Percentiles rank a stretch among this genome's conserved stretches.
Conservation (phyloP, 768 basidiomycete genomes). For the Leccinellum albellum region DNA sequence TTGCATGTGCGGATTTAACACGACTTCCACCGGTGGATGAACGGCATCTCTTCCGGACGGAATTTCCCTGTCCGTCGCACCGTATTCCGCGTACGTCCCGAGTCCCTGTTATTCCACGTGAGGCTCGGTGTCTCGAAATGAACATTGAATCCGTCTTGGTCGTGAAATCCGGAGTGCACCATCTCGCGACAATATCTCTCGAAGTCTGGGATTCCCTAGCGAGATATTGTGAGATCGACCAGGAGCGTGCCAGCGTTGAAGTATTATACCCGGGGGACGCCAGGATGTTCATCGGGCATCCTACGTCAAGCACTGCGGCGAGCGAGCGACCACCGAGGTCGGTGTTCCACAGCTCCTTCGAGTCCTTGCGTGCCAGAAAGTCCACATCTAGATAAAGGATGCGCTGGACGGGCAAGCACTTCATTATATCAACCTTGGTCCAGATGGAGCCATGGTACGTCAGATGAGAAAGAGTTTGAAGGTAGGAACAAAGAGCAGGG, state of each 20-base stretch:
- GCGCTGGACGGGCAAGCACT: slow-evolving; percentile 45
- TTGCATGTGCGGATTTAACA: slow-evolving; percentile 50
- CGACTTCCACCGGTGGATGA: slow-evolving; percentile 41
- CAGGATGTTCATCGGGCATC: slow-evolving; percentile 43
- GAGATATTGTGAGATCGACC: slow-evolving; percentile 42
- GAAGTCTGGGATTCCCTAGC: slow-evolving; percentile 29
- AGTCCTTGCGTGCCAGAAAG: slow-evolving; percentile 39
- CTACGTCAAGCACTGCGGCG: slow-evolving; percentile 47
- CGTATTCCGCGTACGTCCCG: slow-evolving; percentile 45
- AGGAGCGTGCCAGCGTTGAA: slow-evolving; percentile 57
- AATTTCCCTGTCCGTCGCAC: slow-evolving; percentile 28
- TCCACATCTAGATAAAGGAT: slow-evolving; percentile 55
- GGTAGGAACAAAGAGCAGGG: slow-evolving; percentile 44
- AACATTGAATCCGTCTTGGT: slow-evolving; percentile 51
- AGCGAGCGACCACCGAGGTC: slow-evolving; percentile 47
- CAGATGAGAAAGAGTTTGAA: slow-evolving; percentile 23
- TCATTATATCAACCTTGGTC: slow-evolving; percentile 50
- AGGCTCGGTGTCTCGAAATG: slow-evolving; percentile 41
- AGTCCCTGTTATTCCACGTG: slow-evolving; percentile 54
- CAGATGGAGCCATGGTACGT: slow-evolving; percentile 36
- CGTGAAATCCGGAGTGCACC: slow-evolving; percentile 32
- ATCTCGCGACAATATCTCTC: slow-evolving; percentile 22
- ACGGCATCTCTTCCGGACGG: slow-evolving; percentile 39
- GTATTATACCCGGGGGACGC: slow-evolving; percentile 33
- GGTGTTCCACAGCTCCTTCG: slow-evolving; percentile 42